Evolutionary conservation across 2,329 filamentous ascomycete genomes (phyloP).

Genomic region (Nemania sp.): DNA sequence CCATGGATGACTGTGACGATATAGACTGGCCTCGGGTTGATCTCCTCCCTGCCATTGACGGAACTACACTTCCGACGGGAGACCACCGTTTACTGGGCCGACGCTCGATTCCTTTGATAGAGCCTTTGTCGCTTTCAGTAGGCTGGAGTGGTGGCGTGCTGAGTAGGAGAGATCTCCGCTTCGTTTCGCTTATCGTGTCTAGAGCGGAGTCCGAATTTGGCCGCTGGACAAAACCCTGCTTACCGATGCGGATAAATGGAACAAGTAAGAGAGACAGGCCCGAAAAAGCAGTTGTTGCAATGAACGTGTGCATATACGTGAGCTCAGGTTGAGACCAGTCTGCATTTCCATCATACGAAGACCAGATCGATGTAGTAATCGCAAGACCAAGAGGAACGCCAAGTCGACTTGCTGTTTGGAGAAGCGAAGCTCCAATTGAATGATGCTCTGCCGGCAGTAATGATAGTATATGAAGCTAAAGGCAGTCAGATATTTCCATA

Average conservation of each 20-base stretch:
- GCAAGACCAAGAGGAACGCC: constrained; percentile 40
- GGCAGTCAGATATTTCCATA: constrained; percentile 15
- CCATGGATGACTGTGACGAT: constrained; percentile 34
- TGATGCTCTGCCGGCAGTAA: constrained; percentile 38
- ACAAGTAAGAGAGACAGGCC: constrained; percentile 36
- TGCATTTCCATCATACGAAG: constrained; percentile 34
- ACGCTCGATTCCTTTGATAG: constrained; percentile 24
- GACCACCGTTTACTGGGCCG: constrained; percentile 41
- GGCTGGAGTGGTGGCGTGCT: constrained; percentile 6
- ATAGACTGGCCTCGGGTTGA: constrained; percentile 33
- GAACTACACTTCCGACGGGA: constrained; percentile 32
- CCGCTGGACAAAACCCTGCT: constrained; percentile 28
- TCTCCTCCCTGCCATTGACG: constrained; percentile 24
- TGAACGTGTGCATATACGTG: constrained; percentile 39
- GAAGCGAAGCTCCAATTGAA: constrained; percentile 38
- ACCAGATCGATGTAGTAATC: constrained; percentile 41
- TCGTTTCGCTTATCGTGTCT: constrained; percentile 7
- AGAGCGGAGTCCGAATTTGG: constrained; percentile 9
- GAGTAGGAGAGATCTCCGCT: constrained; percentile 19
- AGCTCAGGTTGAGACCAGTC: constrained; percentile 28
- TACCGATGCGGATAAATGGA: constrained; percentile 39
- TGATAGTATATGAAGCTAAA: constrained; percentile 38
- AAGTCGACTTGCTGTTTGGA: constrained; percentile 39
- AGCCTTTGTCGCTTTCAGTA: constrained; percentile 20
- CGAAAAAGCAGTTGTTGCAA: constrained; percentile 37